These are phyloP conservation scores for Malus fusca DNA, from an alignment of 306 rosid species.

Conservation along the genomic window DNA sequence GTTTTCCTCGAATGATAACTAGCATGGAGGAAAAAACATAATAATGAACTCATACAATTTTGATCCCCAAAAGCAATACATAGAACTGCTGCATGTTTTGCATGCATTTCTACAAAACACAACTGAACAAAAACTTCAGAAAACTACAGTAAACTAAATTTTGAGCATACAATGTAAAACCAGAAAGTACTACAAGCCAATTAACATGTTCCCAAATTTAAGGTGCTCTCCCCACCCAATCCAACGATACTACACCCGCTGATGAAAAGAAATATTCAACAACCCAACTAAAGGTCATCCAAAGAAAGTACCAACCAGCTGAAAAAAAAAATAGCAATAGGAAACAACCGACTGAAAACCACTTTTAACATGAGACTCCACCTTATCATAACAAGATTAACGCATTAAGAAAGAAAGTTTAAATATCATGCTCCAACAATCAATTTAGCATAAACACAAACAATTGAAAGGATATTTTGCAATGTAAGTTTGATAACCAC, in stretches of 20 bases:
- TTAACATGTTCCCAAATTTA: neutral
- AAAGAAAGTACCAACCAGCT: neutral
- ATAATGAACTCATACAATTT: neutral
- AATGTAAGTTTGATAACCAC: slow-evolving; percentile 50
- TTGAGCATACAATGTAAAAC: neutral
- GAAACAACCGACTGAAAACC: neutral
- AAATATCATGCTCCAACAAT: neutral
- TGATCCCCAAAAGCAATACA: neutral
- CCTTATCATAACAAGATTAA: neutral
- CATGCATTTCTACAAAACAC: too few relatives aligned
- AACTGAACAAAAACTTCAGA: neutral
- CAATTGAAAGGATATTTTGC: slow-evolving; percentile 54
- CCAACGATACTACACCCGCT: neutral
- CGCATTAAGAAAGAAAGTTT: neutral
- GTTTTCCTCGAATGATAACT: neutral
- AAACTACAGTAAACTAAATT: neutral
- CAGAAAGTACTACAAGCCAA: neutral
- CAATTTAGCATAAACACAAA: neutral
- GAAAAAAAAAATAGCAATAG: neutral
- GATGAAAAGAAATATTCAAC: too few relatives aligned
- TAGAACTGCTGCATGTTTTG: too few relatives aligned
- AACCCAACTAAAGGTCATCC: neutral
- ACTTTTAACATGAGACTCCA: neutral
- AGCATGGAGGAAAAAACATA: neutral
- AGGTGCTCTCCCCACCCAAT: neutral